phyloP scores from a whole-genome alignment of 2,329 filamentous ascomycete genomes.

The Fusarium luffae region DNA sequence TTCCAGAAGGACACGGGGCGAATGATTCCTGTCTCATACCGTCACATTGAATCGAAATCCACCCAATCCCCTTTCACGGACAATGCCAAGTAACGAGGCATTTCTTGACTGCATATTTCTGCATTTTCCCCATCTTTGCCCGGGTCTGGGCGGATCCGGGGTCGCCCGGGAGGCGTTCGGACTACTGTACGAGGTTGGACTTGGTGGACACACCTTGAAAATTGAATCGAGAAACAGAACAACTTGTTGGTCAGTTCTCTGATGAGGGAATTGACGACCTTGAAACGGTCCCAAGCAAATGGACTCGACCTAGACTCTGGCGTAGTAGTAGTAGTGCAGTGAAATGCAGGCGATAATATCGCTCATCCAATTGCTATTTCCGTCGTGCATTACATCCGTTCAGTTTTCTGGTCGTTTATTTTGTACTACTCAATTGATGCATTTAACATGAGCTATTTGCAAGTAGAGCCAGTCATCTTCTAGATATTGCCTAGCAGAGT shows the following conservation, averaged over 20 bases:
- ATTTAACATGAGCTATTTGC: slow-evolving; percentile 7
- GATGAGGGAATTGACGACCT: slow-evolving; percentile 42
- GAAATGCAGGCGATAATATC: slow-evolving; percentile 17
- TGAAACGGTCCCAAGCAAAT: slow-evolving; percentile 35
- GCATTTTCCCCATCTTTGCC: slow-evolving; percentile 43
- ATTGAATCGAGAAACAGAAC: slow-evolving; percentile 5
- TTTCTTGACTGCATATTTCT: slow-evolving; percentile 43
- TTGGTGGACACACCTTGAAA: slow-evolving; percentile 24
- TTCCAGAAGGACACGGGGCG: slow-evolving; percentile 25
- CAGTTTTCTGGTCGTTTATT: background rate
- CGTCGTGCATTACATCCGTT: background rate
- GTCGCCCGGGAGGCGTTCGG: slow-evolving; percentile 45
- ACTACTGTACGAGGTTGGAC: slow-evolving; percentile 22
- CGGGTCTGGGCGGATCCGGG: slow-evolving; percentile 45
- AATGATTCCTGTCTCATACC: slow-evolving; percentile 12
- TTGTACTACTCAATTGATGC: background rate
- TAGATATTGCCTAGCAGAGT: slow-evolving; percentile 4
- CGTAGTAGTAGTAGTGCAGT: background rate
- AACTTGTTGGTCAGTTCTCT: slow-evolving; percentile 24
- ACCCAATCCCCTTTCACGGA: slow-evolving; percentile 29
- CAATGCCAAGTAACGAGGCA: slow-evolving; percentile 43
- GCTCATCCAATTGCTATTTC: slow-evolving; percentile 20
- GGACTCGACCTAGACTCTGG: slow-evolving; percentile 30
- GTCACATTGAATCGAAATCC: slow-evolving; percentile 9
- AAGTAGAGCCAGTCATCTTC: slow-evolving; percentile 15